A percentile compares a stretch with the other conserved stretches of the same genome.
phyloP scores from a whole-genome alignment of 345 rosid genomes.

The Gossypium stocksii region DNA sequence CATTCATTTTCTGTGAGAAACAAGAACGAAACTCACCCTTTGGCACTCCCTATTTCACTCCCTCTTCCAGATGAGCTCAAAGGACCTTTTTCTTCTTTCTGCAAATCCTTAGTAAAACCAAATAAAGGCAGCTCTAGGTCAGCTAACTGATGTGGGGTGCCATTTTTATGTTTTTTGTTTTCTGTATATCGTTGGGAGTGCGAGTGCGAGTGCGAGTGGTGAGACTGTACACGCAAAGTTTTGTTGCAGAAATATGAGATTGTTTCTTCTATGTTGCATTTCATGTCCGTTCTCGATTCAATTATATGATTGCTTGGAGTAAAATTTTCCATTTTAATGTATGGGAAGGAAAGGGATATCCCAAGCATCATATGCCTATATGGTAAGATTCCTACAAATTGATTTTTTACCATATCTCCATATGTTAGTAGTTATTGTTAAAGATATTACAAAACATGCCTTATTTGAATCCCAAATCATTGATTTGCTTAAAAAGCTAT shows the following conservation, averaged over 20 bases:
- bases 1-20: conserved; percentile 38
- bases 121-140: conserved; percentile 26
- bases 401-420: background rate
- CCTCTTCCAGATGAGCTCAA: conserved; percentile 64
- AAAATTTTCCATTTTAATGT: background rate
- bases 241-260: background rate
- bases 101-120: conserved; percentile 48
- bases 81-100: conserved; percentile 67
- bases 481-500: background rate
- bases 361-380: background rate
- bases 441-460: background rate
- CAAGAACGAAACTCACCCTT: conserved; percentile 24
- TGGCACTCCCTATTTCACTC: conserved; percentile 50
- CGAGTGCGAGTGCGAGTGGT: background rate
- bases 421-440: background rate
- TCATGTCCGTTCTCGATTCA: background rate
- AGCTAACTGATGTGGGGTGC: background rate
- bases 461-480: background rate
- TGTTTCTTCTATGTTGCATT: background rate
- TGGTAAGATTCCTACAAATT: background rate
- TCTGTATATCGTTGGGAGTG: background rate
- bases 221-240: background rate
- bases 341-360: background rate
- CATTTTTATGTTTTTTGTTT: background rate
- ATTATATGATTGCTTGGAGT: too few relatives aligned